A percentile compares a stretch with the other conserved stretches of the same genome.
Conservation (phyloP, 2,329 filamentous ascomycete genomes). For the Bipolaris oryzae region DNA sequence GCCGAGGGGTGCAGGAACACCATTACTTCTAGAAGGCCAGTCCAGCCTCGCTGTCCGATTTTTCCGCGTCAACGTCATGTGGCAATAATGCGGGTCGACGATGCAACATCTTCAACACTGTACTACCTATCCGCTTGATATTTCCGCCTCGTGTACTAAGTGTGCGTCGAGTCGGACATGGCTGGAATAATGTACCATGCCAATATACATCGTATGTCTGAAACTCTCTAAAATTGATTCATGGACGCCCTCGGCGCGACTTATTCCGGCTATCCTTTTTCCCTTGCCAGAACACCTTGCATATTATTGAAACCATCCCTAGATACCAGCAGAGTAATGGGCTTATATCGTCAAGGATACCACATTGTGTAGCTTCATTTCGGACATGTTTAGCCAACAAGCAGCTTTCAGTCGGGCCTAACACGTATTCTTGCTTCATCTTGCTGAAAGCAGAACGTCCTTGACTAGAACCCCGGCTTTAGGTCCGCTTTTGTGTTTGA, state of each 20-base stretch:
- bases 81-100: not conserved
- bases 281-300: not conserved
- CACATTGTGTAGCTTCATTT: no score
- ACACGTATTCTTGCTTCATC: no score
- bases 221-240: not conserved
- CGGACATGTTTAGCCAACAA: no score
- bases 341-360: no score
- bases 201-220: not conserved
- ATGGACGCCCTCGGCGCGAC: not conserved
- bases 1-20: not conserved
- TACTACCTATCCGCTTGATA: not conserved
- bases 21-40: conserved; percentile 9
- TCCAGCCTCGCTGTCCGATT: not conserved
- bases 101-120: not conserved
- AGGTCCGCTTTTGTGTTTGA: no score
- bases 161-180: not conserved
- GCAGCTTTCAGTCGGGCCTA: no score
- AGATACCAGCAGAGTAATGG: no score
- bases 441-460: no score
- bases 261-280: not conserved
- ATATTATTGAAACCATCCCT: no score
- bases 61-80: conserved; percentile 1
- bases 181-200: not conserved
- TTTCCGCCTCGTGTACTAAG: not conserved
- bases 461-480: no score